These are phyloP conservation scores for Leptographium radiaticola DNA, from an alignment of 2,329 filamentous ascomycete species.

Conservation along the genomic window DNA sequence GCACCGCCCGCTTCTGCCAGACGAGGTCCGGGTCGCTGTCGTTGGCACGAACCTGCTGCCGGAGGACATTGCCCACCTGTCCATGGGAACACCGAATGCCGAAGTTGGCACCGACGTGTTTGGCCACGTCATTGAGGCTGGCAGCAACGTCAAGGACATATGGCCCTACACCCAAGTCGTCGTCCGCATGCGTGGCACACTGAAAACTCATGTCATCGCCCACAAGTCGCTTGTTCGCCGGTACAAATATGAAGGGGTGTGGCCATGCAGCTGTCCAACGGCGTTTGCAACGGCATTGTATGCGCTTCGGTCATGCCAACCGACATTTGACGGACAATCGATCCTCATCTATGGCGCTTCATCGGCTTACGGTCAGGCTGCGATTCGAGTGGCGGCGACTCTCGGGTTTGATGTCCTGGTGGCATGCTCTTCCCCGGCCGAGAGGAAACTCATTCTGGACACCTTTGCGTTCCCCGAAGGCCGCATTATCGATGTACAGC, in stretches of 20 bases:
- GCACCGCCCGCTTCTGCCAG: conserved; percentile 11
- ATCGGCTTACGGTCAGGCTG: conserved; percentile 29
- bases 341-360: conserved; percentile 31
- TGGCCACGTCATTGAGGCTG: conserved; percentile 23
- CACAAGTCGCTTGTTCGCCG: conserved; percentile 22
- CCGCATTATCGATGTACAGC: conserved; percentile 20
- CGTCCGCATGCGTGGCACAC: conserved; percentile 23
- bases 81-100: background rate
- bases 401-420: conserved; percentile 22
- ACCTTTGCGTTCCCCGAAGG: conserved; percentile 12
- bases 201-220: conserved; percentile 22
- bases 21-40: conserved; percentile 29
- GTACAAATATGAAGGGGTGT: conserved; percentile 12
- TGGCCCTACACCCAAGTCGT: conserved; percentile 27
- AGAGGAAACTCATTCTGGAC: conserved; percentile 23
- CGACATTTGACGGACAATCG: conserved; percentile 15
- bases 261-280: conserved; percentile 20
- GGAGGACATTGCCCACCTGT: conserved; percentile 22
- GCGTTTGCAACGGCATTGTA: conserved; percentile 29
- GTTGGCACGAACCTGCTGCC: conserved; percentile 21
- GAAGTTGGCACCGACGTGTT: conserved; percentile 22
- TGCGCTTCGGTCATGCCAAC: conserved; percentile 21
- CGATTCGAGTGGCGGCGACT: conserved; percentile 24
- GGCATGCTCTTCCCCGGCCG: conserved; percentile 22
- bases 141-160: conserved; percentile 19